phyloP scores from a whole-genome alignment of 1,139 yeast species.

The Wickerhamomyces sp. region DNA sequence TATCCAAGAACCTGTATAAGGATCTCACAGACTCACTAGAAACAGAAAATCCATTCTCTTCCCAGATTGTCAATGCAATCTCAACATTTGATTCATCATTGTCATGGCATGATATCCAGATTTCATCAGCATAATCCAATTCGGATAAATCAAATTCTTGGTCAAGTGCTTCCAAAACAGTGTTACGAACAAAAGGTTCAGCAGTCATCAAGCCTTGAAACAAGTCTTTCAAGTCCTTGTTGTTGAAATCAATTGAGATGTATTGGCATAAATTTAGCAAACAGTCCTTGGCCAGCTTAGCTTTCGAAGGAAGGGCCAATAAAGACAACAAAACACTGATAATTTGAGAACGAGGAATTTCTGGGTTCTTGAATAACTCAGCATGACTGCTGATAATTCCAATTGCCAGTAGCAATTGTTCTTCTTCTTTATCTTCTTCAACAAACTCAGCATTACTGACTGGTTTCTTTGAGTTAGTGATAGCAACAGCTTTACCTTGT shows the following conservation, averaged over 20 bases:
- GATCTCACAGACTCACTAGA: constrained; percentile 38
- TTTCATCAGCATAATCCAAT: constrained; percentile 51
- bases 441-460: constrained; percentile 53
- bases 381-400: constrained; percentile 76
- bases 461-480: constrained; percentile 46
- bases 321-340: constrained; percentile 59
- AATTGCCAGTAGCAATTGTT: constrained; percentile 70
- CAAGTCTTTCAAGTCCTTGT: constrained; percentile 54
- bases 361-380: constrained; percentile 60
- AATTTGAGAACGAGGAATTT: constrained; percentile 65
- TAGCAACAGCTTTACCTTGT: constrained; percentile 51
- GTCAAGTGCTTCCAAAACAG: constrained; percentile 80
- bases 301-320: constrained; percentile 69
- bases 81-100: constrained; percentile 59
- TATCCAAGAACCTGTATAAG: constrained; percentile 47
- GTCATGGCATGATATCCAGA: constrained; percentile 79
- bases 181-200: constrained; percentile 66
- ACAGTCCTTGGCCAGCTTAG: constrained; percentile 80
- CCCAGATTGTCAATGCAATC: constrained; percentile 80
- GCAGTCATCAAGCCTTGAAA: constrained; percentile 57
- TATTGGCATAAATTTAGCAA: constrained; percentile 71
- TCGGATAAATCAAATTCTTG: constrained; percentile 74
- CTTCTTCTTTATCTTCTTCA: constrained; percentile 84
- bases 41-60: constrained; percentile 57
- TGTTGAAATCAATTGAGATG: constrained; percentile 56